Evolutionary conservation across 129 eudicot genomes (phyloP).

Genomic region (Arctium minus): DNA sequence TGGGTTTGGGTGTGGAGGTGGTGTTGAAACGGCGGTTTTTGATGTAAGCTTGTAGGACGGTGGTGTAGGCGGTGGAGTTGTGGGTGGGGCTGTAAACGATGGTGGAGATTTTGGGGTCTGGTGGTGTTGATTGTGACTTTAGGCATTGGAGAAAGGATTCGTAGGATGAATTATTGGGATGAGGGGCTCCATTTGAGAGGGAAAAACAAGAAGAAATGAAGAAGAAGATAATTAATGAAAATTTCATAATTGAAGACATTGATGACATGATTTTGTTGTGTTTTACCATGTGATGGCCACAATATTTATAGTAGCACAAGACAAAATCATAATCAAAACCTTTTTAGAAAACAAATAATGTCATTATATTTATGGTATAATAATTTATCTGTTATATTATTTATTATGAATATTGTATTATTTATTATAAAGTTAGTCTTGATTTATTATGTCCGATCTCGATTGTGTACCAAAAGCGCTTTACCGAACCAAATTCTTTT

Average conservation of each 20-base stretch:
- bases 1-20: constrained; percentile 42
- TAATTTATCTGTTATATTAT: no score
- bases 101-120: constrained; percentile 30
- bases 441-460: no score
- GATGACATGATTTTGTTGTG: background rate
- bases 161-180: constrained; percentile 11
- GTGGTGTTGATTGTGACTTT: background rate
- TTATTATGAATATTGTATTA: no score
- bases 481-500: no score
- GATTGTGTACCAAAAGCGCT: no score
- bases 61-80: constrained; percentile 28
- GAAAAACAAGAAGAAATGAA: background rate
- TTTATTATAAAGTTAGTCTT: no score
- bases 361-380: no score
- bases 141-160: constrained; percentile 32
- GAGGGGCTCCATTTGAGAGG: background rate
- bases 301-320: constrained; percentile 19
- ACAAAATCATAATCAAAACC: no score
- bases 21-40: constrained; percentile 47
- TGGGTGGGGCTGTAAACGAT: constrained; percentile 30
- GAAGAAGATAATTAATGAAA: constrained; percentile 2
- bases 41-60: constrained; percentile 37
- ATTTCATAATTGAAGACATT: constrained; percentile 11
- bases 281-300: background rate
- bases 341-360: no score